Conservation (phyloP, 495 filamentous ascomycete genomes). For the Trichocladium uniseriatum region DNA sequence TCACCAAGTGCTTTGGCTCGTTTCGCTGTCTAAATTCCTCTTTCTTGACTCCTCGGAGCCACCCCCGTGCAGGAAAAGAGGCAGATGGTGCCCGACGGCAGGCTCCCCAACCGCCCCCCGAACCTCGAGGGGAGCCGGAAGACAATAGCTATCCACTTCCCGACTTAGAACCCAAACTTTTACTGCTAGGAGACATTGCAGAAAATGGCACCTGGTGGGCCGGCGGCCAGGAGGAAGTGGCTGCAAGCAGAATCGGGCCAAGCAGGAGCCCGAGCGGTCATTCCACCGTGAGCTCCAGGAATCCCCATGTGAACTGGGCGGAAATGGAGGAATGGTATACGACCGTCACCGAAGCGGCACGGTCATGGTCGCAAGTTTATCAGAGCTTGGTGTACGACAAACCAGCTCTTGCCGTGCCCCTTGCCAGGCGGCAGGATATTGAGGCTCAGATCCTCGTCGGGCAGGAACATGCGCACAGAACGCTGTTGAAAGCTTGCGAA, state of each 20-base stretch:
- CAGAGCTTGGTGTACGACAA: slow-evolving; percentile 32
- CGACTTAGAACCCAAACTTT: slow-evolving; percentile 63
- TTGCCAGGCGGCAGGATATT: slow-evolving; percentile 37
- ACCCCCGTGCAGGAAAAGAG: slow-evolving; percentile 1
- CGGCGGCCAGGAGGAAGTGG: slow-evolving; percentile 36
- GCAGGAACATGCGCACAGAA: slow-evolving; percentile 55
- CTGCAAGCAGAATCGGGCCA: slow-evolving; percentile 26
- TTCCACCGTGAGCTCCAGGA: slow-evolving; percentile 48
- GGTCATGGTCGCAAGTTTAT: slow-evolving; percentile 49
- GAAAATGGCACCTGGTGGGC: slow-evolving; percentile 86
- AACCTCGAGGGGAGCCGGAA: slow-evolving; percentile 22
- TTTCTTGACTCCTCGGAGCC: slow-evolving; percentile 43
- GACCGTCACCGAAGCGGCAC: slow-evolving; percentile 49
- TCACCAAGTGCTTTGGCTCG: slow-evolving; percentile 56
- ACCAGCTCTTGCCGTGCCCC: slow-evolving; percentile 16
- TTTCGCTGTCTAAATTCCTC: slow-evolving; percentile 65
- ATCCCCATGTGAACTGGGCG: slow-evolving; percentile 68
- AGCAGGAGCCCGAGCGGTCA: slow-evolving; percentile 27
- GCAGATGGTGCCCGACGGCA: slow-evolving; percentile 6
- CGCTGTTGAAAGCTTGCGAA: slow-evolving; percentile 75
- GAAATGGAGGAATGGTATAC: slow-evolving; percentile 68
- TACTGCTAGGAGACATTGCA: slow-evolving; percentile 68
- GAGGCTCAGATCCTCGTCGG: slow-evolving; percentile 56
- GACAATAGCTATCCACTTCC: slow-evolving; percentile 28
- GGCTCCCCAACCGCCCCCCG: background rate